A percentile compares a stretch with the other conserved stretches of the same genome.
These are phyloP conservation scores for Nakazawaea peltata DNA, from an alignment of 805 yeast genomes.

Conservation along the genomic window DNA sequence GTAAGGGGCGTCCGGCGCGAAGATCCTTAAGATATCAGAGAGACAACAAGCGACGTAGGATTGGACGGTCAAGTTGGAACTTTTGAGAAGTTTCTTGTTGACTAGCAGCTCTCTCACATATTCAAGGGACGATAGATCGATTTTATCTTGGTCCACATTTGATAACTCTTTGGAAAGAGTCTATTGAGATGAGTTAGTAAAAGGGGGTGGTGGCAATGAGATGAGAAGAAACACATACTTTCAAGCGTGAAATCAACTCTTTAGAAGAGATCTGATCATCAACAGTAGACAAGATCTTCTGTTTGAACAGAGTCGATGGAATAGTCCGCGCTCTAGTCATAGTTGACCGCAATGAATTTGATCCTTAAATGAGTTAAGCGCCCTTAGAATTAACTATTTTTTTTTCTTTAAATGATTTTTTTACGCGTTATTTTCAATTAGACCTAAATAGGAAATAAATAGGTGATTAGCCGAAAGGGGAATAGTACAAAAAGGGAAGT, in stretches of 20 bases:
- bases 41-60: slow-evolving; percentile 66
- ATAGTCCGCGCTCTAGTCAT: too few species aligned
- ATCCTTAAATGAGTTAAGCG: too few species aligned
- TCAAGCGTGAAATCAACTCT: slow-evolving; percentile 51
- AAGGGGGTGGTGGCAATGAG: neutral
- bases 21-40: slow-evolving; percentile 66
- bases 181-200: slow-evolving; percentile 14
- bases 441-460: too few species aligned
- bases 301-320: slow-evolving; percentile 32
- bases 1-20: slow-evolving; percentile 89
- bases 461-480: neutral
- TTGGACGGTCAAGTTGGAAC: slow-evolving; percentile 61
- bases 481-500: neutral
- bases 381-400: too few species aligned
- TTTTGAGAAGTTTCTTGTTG: slow-evolving; percentile 49
- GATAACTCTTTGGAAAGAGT: slow-evolving; percentile 57
- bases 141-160: slow-evolving; percentile 50
- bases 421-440: neutral
- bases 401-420: neutral
- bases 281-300: slow-evolving; percentile 47
- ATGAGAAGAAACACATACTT: slow-evolving; percentile 18
- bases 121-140: slow-evolving; percentile 37
- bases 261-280: slow-evolving; percentile 51
- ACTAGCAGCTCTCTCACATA: slow-evolving; percentile 42
- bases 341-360: too few species aligned